phyloP scores from a whole-genome alignment of 306 rosid species.

The Lathyrus aphaca region DNA sequence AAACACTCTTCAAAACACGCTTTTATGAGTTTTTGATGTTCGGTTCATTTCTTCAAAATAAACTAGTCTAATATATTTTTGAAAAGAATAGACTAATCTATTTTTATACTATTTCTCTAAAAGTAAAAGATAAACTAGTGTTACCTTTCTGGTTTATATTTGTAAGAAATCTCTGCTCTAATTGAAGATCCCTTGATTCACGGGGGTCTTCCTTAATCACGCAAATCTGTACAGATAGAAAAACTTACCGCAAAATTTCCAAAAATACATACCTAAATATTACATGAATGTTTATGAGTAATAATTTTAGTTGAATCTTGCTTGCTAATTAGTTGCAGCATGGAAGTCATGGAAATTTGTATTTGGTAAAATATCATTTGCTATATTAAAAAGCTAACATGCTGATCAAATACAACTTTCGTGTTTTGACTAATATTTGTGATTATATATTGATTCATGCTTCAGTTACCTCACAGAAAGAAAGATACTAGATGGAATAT shows the following conservation, averaged over 20 bases:
- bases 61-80: not conserved
- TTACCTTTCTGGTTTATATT: not conserved
- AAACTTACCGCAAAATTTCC: not conserved
- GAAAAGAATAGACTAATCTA: not conserved
- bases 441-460: slow-evolving; percentile 40
- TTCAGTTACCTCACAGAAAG: slow-evolving; percentile 82
- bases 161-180: not conserved
- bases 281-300: not conserved
- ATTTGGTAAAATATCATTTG: slow-evolving; percentile 14
- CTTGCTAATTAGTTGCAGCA: slow-evolving; percentile 13
- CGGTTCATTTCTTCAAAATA: not conserved
- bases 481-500: slow-evolving; percentile 93
- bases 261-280: not conserved
- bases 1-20: not conserved
- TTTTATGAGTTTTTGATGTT: not conserved
- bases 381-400: slow-evolving; percentile 23
- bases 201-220: not conserved
- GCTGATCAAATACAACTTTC: slow-evolving; percentile 22
- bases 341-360: slow-evolving; percentile 21
- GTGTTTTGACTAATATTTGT: slow-evolving; percentile 21
- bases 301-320: slow-evolving; percentile 4
- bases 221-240: not conserved
- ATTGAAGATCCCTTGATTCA: not conserved
- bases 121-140: not conserved
- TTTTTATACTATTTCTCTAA: not conserved